Conservation (phyloP, 352 stramenopile genomes). For the Phytopythium cucurbitacearum region DNA sequence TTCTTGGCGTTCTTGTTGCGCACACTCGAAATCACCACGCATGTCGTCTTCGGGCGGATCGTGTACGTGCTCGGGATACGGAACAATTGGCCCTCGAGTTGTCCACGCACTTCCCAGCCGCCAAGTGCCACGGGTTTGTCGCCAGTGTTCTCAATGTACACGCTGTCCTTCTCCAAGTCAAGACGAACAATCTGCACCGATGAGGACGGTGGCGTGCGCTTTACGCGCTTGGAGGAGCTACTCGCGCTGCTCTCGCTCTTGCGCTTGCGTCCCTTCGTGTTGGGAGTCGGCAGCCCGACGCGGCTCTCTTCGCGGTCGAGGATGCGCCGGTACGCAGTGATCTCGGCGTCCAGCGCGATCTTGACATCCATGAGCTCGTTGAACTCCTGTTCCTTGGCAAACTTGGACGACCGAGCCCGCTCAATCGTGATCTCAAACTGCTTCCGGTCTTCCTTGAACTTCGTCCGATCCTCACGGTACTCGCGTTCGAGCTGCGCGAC, state of each 20-base stretch:
- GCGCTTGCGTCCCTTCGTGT: conserved; percentile 49
- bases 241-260: conserved; percentile 40
- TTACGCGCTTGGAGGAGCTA: conserved; percentile 36
- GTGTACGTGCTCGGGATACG: conserved; percentile 63
- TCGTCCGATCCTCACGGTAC: conserved; percentile 67
- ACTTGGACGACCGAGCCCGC: conserved; percentile 59
- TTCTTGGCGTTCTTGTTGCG: conserved; percentile 75
- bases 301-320: conserved; percentile 75
- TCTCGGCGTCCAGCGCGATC: conserved; percentile 72
- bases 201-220: conserved; percentile 28
- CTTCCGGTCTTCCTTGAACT: conserved; percentile 79
- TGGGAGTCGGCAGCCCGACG: conserved; percentile 56
- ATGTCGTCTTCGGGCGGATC: conserved; percentile 60
- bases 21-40: conserved; percentile 79
- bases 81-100: conserved; percentile 59
- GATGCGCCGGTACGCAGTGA: conserved; percentile 78
- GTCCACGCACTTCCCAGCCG: conserved; percentile 62
- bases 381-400: conserved; percentile 74
- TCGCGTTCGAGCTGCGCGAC: conserved; percentile 75
- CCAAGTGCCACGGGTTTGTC: conserved; percentile 48
- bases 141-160: conserved; percentile 75
- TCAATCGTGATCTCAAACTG: conserved; percentile 67
- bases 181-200: conserved; percentile 57
- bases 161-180: conserved; percentile 71
- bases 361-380: conserved; percentile 89